These are phyloP conservation scores for Pontederia paniculata DNA, from an alignment of 176 grass and related monocot genomes.

Conservation along the genomic window DNA sequence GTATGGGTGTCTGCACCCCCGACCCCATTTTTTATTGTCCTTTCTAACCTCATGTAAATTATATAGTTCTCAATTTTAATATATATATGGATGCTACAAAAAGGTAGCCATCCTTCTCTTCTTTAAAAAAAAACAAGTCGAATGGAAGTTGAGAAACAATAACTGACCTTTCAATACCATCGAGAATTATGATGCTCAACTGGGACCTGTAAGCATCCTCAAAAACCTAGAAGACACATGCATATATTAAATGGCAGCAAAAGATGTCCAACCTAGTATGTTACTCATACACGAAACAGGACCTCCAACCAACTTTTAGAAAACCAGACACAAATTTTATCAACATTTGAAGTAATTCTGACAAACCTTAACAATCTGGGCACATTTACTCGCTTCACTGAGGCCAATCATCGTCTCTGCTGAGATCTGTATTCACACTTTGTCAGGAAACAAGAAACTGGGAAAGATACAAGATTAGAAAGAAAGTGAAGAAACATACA, in stretches of 20 bases:
- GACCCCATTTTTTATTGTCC: too few species aligned
- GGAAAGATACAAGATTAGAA: not conserved
- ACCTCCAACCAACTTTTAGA: too few species aligned
- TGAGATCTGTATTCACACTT: constrained; percentile 44
- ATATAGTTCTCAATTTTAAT: too few species aligned
- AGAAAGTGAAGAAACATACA: constrained; percentile 49
- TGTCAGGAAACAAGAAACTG: not conserved
- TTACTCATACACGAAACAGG: not conserved
- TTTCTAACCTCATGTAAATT: too few species aligned
- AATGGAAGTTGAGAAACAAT: not conserved
- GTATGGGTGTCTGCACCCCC: too few species aligned
- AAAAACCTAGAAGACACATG: constrained; percentile 50
- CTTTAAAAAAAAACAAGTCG: too few species aligned
- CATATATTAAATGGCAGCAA: not conserved
- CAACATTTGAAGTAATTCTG: not conserved
- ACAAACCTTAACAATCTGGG: constrained; percentile 81
- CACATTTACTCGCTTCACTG: constrained; percentile 84
- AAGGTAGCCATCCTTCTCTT: too few species aligned
- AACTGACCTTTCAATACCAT: constrained; percentile 62
- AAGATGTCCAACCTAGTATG: not conserved
- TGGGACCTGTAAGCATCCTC: constrained; percentile 98
- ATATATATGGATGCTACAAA: too few species aligned
- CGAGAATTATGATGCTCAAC: constrained; percentile 96
- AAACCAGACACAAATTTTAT: too few species aligned
- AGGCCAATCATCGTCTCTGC: constrained; percentile 94